Conservation (phyloP, 441 rosid species). For the Pelargonium australe region DNA sequence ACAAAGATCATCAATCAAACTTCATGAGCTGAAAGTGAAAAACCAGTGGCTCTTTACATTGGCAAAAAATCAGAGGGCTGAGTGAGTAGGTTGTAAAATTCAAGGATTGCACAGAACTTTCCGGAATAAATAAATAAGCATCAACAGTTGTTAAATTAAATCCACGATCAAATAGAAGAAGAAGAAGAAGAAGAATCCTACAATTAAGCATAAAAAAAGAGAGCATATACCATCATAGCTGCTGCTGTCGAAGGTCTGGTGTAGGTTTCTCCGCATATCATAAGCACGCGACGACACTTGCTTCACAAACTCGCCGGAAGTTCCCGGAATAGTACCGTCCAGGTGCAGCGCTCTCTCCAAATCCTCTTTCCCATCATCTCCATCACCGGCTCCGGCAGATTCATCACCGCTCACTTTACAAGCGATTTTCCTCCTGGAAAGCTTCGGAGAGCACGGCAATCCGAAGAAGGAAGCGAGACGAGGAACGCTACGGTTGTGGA, state of each 20-base stretch:
- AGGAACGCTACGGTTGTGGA: constrained; percentile 15
- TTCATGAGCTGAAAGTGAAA: neutral
- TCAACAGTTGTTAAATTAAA: neutral
- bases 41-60: neutral
- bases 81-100: neutral
- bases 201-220: neutral
- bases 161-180: neutral
- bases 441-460: constrained; percentile 16
- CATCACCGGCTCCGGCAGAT: constrained; percentile 16
- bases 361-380: constrained; percentile 40
- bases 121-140: neutral
- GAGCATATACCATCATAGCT: constrained; percentile 71
- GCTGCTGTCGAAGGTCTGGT: constrained; percentile 77
- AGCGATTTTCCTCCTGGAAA: constrained; percentile 25
- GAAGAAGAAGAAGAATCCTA: neutral
- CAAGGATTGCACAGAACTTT: neutral
- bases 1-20: neutral
- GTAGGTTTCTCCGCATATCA: constrained; percentile 83
- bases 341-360: constrained; percentile 77
- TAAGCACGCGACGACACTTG: constrained; percentile 93
- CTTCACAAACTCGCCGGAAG: constrained; percentile 73
- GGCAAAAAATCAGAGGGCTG: neutral
- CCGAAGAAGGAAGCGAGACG: constrained; percentile 24
- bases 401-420: constrained; percentile 39
- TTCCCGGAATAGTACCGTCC: constrained; percentile 90